A percentile compares a stretch with the other conserved stretches of the same genome.
Conservation (phyloP, 2,329 filamentous ascomycete genomes). For the Ramularia endophylla region DNA sequence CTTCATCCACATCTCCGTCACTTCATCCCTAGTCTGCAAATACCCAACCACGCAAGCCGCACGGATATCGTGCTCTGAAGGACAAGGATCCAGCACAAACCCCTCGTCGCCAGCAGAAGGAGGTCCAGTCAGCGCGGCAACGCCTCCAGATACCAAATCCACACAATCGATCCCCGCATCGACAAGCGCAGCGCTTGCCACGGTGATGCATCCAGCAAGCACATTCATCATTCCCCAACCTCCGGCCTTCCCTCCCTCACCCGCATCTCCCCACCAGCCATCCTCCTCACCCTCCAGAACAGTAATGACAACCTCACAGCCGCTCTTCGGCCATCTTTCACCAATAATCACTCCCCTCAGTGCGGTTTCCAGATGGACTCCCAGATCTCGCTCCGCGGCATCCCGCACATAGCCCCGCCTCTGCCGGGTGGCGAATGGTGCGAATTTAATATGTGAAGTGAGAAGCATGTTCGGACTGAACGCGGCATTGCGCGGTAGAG, state of each 20-base stretch:
- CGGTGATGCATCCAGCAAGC: conserved; percentile 84
- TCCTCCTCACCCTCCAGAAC: conserved; percentile 92
- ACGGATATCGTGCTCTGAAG: conserved; percentile 66
- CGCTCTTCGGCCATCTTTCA: conserved; percentile 97
- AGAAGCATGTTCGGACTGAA: conserved; percentile 92
- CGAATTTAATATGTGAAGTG: conserved; percentile 92
- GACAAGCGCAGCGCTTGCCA: conserved; percentile 83
- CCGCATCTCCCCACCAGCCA: conserved; percentile 53
- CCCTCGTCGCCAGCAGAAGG: conserved; percentile 21
- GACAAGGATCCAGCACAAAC: conserved; percentile 73
- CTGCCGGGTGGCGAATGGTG: conserved; percentile 81
- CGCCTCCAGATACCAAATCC: conserved; percentile 81
- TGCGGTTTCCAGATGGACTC: conserved; percentile 85
- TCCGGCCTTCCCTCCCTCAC: conserved; percentile 38
- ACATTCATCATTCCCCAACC: conserved; percentile 86
- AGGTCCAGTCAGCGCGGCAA: conserved; percentile 65
- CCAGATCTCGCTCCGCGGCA: conserved; percentile 78
- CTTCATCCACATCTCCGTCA: conserved; percentile 93
- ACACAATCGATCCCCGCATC: conserved; percentile 96
- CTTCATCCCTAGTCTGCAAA: conserved; percentile 77
- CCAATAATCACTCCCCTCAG: conserved; percentile 84
- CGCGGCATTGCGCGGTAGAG: conserved; percentile 79
- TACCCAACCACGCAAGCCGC: conserved; percentile 90
- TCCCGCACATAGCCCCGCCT: conserved; percentile 83
- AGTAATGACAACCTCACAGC: conserved; percentile 89